These are phyloP conservation scores for Achaetomiella virescens DNA, from an alignment of 495 filamentous ascomycete genomes.

Conservation along the genomic window DNA sequence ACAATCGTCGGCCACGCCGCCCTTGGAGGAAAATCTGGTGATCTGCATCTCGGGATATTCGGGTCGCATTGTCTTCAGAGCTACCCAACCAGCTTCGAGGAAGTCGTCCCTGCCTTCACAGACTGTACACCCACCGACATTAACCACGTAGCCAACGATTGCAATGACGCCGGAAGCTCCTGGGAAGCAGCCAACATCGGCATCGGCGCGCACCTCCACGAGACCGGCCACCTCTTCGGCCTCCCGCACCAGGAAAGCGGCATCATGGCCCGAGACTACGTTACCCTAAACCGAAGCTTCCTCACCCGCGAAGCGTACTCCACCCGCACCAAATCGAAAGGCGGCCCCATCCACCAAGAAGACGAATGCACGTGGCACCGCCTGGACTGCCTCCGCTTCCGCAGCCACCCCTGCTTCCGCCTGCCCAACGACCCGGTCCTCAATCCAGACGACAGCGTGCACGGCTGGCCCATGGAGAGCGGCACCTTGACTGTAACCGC, in stretches of 20 bases:
- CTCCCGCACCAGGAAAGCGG: slow-evolving; percentile 82
- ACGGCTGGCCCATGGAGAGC: slow-evolving; percentile 81
- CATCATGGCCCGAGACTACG: slow-evolving; percentile 84
- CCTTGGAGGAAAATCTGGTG: slow-evolving; percentile 56
- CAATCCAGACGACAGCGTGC: slow-evolving; percentile 68
- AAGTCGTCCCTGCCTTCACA: slow-evolving; percentile 75
- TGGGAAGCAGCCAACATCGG: slow-evolving; percentile 91
- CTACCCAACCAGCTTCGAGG: slow-evolving; percentile 78
- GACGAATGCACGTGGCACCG: slow-evolving; percentile 89
- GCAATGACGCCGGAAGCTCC: slow-evolving; percentile 73
- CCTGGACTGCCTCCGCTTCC: slow-evolving; percentile 79
- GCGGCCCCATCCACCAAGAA: slow-evolving; percentile 61
- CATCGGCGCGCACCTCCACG: slow-evolving; percentile 86
- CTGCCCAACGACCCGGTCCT: slow-evolving; percentile 67
- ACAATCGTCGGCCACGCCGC: slow-evolving; percentile 77
- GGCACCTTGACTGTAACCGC: slow-evolving; percentile 76
- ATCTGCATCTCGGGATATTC: slow-evolving; percentile 79
- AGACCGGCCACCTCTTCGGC: slow-evolving; percentile 80
- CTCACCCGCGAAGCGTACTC: slow-evolving; percentile 71
- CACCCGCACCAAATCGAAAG: slow-evolving; percentile 74
- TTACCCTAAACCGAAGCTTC: slow-evolving; percentile 77
- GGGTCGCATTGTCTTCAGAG: slow-evolving; percentile 84
- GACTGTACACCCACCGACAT: slow-evolving; percentile 88
- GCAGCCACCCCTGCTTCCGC: slow-evolving; percentile 84
- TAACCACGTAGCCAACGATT: slow-evolving; percentile 73